Conservation (phyloP, 768 basidiomycete species). For the Pleurotus tuber-regium region DNA sequence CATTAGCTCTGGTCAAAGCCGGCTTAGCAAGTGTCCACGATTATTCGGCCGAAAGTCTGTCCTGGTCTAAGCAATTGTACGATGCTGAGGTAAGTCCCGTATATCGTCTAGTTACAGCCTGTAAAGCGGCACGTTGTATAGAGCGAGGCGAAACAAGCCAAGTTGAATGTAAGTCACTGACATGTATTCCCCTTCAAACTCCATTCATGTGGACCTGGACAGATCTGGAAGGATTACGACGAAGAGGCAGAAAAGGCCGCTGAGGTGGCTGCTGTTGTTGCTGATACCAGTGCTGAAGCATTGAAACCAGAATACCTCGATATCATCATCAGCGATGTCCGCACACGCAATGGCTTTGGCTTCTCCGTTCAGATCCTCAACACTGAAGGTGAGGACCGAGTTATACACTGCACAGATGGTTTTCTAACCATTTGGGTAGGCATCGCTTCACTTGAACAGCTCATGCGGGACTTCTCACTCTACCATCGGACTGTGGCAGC, state of each 20-base stretch:
- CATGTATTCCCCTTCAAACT: not conserved
- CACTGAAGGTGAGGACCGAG: constrained; percentile 65
- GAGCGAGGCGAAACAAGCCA: constrained; percentile 79
- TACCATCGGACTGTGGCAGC: constrained; percentile 68
- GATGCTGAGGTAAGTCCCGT: constrained; percentile 73
- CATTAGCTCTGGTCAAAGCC: constrained; percentile 78
- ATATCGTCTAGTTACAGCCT: too few relatives aligned
- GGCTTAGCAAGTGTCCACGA: constrained; percentile 87
- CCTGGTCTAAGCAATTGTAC: constrained; percentile 77
- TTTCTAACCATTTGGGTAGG: constrained; percentile 41
- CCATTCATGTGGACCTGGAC: constrained; percentile 70
- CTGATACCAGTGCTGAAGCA: constrained; percentile 45
- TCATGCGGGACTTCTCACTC: constrained; percentile 92
- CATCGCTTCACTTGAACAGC: constrained; percentile 86
- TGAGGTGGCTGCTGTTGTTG: constrained; percentile 39
- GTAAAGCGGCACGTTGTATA: too few relatives aligned
- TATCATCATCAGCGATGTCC: constrained; percentile 87
- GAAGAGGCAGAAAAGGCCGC: constrained; percentile 61
- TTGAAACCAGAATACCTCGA: constrained; percentile 88
- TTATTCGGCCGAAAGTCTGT: constrained; percentile 80
- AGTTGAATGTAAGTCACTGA: constrained; percentile 63
- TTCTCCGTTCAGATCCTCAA: constrained; percentile 96
- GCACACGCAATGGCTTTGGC: constrained; percentile 65
- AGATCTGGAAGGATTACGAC: constrained; percentile 90
- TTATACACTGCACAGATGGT: not conserved